These are phyloP conservation scores for Colletotrichum gigasporum DNA, from an alignment of 2,329 filamentous ascomycete genomes.

Conservation along the genomic window DNA sequence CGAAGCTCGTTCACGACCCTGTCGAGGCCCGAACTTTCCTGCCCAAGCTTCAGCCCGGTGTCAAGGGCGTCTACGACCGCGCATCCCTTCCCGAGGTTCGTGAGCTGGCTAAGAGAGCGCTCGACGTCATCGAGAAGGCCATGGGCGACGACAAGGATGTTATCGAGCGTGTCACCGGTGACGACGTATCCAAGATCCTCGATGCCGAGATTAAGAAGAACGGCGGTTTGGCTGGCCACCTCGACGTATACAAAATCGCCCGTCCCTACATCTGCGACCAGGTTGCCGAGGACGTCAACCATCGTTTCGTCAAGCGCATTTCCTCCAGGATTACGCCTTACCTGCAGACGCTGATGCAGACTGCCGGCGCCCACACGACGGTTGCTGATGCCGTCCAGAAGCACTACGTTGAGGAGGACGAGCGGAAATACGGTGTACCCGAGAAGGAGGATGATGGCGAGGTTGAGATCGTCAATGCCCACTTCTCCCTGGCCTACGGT, in stretches of 20 bases:
- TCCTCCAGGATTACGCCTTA: conserved; percentile 77
- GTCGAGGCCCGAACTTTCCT: conserved; percentile 95
- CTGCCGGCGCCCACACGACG: conserved; percentile 66
- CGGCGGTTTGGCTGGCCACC: conserved; percentile 68
- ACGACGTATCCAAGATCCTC: conserved; percentile 79
- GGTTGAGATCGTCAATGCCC: conserved; percentile 94
- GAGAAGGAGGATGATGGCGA: conserved; percentile 92
- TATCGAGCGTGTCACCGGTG: conserved; percentile 72
- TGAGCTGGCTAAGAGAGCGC: conserved; percentile 83
- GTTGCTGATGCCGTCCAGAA: conserved; percentile 80
- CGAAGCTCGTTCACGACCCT: conserved; percentile 95
- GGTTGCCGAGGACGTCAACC: conserved; percentile 88
- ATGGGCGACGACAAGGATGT: conserved; percentile 79
- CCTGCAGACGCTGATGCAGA: conserved; percentile 73
- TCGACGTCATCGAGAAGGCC: conserved; percentile 90
- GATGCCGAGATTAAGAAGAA: conserved; percentile 80
- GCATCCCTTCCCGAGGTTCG: conserved; percentile 95
- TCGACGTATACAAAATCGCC: conserved; percentile 72
- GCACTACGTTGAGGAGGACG: conserved; percentile 84
- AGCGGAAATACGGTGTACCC: conserved; percentile 85
- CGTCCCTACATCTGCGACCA: conserved; percentile 83
- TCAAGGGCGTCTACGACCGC: conserved; percentile 86
- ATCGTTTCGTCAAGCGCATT: conserved; percentile 81
- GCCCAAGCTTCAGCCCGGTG: conserved; percentile 92
- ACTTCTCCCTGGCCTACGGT: conserved; percentile 97